phyloP scores from a whole-genome alignment of 352 stramenopile species.

The Phytophthora kernoviae region DNA sequence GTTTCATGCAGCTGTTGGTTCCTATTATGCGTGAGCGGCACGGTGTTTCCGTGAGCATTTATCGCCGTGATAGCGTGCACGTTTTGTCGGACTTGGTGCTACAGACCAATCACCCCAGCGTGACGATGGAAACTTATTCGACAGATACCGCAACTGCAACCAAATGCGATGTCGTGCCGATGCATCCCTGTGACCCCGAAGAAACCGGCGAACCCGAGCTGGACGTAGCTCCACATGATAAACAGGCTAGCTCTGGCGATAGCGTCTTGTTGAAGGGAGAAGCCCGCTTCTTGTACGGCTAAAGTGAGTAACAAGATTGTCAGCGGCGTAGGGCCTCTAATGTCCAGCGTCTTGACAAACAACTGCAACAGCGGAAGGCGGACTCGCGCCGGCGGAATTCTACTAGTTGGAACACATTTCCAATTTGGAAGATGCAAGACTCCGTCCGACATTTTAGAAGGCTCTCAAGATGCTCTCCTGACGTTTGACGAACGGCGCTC shows the following conservation, averaged over 20 bases:
- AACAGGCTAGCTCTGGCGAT: slow-evolving; percentile 20
- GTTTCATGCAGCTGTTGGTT: slow-evolving; percentile 71
- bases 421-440: slow-evolving; percentile 20
- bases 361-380: slow-evolving; percentile 5
- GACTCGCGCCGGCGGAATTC: background rate
- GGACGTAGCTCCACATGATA: slow-evolving; percentile 12
- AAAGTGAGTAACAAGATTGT: slow-evolving; percentile 12
- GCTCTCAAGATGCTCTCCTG: background rate
- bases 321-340: background rate
- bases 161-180: slow-evolving; percentile 11
- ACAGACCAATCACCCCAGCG: slow-evolving; percentile 51
- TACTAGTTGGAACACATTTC: slow-evolving; percentile 4
- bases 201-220: slow-evolving; percentile 21
- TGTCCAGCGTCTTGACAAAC: slow-evolving; percentile 5
- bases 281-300: slow-evolving; percentile 56
- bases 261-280: slow-evolving; percentile 55
- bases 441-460: slow-evolving; percentile 1
- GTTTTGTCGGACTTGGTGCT: slow-evolving; percentile 67
- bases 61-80: slow-evolving; percentile 59
- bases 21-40: slow-evolving; percentile 70
- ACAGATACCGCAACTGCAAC: slow-evolving; percentile 11
- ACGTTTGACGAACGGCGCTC: no score
- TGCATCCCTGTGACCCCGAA: slow-evolving; percentile 12
- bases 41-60: slow-evolving; percentile 65
- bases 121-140: slow-evolving; percentile 30